Evolutionary conservation across 1,284 basidiomycete species (phyloP).

Genomic region (Inonotus hispidus): DNA sequence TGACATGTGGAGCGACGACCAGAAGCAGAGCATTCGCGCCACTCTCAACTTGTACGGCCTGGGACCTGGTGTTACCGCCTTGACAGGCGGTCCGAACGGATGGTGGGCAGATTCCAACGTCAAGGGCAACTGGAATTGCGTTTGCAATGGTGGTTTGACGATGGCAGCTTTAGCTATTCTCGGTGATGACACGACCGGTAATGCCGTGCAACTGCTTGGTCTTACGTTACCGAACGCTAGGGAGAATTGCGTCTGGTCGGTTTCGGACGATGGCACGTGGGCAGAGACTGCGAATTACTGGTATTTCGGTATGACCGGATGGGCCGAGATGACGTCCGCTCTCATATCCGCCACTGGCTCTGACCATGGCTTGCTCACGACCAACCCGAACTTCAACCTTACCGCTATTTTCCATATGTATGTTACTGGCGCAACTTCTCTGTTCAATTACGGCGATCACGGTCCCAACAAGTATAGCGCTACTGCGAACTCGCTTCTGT

Average conservation of each 20-base stretch:
- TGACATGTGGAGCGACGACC: slow-evolving; percentile 73
- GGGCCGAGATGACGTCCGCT: slow-evolving; percentile 87
- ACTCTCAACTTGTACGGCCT: slow-evolving; percentile 83
- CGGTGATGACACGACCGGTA: slow-evolving; percentile 76
- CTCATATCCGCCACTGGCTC: slow-evolving; percentile 85
- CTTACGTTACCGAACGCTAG: slow-evolving; percentile 72
- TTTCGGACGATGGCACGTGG: slow-evolving; percentile 85
- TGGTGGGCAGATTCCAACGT: slow-evolving; percentile 56
- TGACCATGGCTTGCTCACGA: slow-evolving; percentile 66
- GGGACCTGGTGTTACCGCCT: slow-evolving; percentile 51
- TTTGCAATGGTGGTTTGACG: slow-evolving; percentile 90
- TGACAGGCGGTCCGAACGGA: slow-evolving; percentile 41
- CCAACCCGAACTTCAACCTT: slow-evolving; percentile 66
- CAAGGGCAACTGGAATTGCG: slow-evolving; percentile 95
- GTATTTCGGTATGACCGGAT: slow-evolving; percentile 92
- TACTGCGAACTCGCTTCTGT: slow-evolving; percentile 71
- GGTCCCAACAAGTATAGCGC: slow-evolving; percentile 94
- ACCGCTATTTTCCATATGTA: slow-evolving; percentile 93
- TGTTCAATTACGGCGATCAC: slow-evolving; percentile 91
- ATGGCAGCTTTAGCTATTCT: slow-evolving; percentile 88
- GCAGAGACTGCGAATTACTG: slow-evolving; percentile 94
- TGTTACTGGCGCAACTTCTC: slow-evolving; percentile 75
- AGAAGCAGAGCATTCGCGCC: slow-evolving; percentile 65
- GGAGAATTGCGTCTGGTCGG: slow-evolving; percentile 68
- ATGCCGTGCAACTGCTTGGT: slow-evolving; percentile 62